Percentiles rank a stretch among this genome's conserved stretches.
These are phyloP conservation scores for Aspergillus aculeatinus DNA, from an alignment of 2,329 filamentous ascomycete genomes.

Conservation along the genomic window DNA sequence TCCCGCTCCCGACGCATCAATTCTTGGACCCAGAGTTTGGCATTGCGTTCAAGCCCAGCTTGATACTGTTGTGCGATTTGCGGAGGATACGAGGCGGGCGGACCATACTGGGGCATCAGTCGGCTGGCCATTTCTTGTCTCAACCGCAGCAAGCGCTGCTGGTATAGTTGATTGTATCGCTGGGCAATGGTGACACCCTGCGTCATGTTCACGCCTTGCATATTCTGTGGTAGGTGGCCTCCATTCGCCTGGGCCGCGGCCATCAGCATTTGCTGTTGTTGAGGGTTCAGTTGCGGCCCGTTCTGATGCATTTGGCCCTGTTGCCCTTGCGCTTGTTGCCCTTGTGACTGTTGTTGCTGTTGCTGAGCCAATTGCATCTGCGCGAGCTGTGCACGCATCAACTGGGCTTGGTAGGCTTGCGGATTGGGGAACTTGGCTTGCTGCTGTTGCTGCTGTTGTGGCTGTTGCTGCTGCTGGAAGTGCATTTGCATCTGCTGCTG, in stretches of 20 bases:
- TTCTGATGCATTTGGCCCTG: conserved; percentile 32
- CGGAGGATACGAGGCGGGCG: conserved; percentile 39
- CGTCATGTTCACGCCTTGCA: conserved; percentile 28
- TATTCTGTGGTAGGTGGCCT: conserved; percentile 33
- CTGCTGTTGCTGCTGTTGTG: conserved; percentile 25
- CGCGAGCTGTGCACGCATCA: conserved; percentile 39
- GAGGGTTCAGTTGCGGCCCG: conserved; percentile 35
- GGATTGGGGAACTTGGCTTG: conserved; percentile 28
- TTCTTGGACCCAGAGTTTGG: conserved; percentile 39
- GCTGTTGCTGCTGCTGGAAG: conserved; percentile 32
- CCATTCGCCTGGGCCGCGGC: conserved; percentile 42
- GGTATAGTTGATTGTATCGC: conserved; percentile 39
- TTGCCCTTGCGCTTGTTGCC: conserved; percentile 22
- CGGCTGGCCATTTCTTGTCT: conserved; percentile 40
- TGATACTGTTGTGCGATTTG: conserved; percentile 40
- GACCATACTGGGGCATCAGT: conserved; percentile 40
- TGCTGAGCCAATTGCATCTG: conserved; percentile 42
- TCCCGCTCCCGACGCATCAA: conserved; percentile 41
- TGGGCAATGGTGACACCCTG: conserved; percentile 29
- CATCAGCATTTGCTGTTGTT: conserved; percentile 40
- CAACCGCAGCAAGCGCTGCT: conserved; percentile 35
- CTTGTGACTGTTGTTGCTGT: conserved; percentile 30
- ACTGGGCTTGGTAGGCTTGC: conserved; percentile 39
- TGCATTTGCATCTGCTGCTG: conserved; percentile 30
- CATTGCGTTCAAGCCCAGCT: conserved; percentile 37